Base-by-base conservation (phyloP, 1,139 yeast genomes). In the Debaryomyces nepalensis region DNA sequence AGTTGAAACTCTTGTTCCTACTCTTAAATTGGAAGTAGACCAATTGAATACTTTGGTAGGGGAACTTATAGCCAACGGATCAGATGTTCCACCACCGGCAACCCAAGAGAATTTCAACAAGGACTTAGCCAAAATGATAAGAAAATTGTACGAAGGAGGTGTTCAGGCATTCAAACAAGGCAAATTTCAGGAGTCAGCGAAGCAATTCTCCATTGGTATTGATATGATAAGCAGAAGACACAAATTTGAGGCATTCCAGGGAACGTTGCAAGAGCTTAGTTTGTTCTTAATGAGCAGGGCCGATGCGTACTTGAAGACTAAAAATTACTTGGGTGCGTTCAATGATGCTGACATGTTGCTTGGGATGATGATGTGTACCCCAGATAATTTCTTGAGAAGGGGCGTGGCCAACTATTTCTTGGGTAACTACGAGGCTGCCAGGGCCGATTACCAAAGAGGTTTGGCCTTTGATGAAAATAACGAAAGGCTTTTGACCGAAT, bases 181-280 rank as follows among this genome's bases (percentile, higher is more conserved):
- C 20, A 84, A 85, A 55, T 75, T 75, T 50, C 71, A 69, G 4
- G 97, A 89, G 12, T 90, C 97, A 1, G 78, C 81, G 39, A 84
- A 84, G 59, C 82, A 83, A 55, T 81, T 87, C 55, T 64, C 83
- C 7, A 70, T 89, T 46, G 97, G 96, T 1, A 72, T 93, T 33
- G 95, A 88, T 43, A 80, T 90, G 81, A 86, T 91, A 14, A 68
- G 79, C 48, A 82, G 87, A 52, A 79, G 98, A 61, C 82, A 90
- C 24, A 84, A 87, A 55, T 90, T 91, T 77, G 99, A 93, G 61
- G 74, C 91, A 8, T 87, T 90, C 55, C 90, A 81, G 51, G 77
- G 84, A 32, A 85, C 91, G 27, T 66, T 90, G 43, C 91, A 86
- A 55, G 98, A 93, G 60, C 67, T 87, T 43, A 76, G 84, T 37